Percentiles rank a stretch among this genome's conserved stretches.
phyloP scores from a whole-genome alignment of 2,329 filamentous ascomycete species.

The Aspergillus neotritici region DNA sequence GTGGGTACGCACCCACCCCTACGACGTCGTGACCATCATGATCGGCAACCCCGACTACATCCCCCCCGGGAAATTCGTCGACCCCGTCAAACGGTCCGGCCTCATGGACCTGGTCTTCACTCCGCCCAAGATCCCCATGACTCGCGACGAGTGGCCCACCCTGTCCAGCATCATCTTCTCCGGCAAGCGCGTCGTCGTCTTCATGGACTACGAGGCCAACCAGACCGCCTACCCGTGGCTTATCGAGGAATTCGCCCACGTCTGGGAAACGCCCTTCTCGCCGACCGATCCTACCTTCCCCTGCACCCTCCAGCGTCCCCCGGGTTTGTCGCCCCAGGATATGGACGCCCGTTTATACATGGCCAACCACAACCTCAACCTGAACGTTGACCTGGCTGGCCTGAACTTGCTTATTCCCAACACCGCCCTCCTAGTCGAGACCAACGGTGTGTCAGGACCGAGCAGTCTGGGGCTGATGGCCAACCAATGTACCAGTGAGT shows the following conservation, averaged over 20 bases:
- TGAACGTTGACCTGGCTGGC: slow-evolving; percentile 63
- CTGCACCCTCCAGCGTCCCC: slow-evolving; percentile 72
- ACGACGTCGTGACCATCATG: slow-evolving; percentile 81
- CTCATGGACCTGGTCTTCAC: slow-evolving; percentile 68
- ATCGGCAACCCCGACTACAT: slow-evolving; percentile 78
- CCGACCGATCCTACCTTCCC: slow-evolving; percentile 65
- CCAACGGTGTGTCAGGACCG: slow-evolving; percentile 60
- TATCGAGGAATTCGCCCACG: slow-evolving; percentile 77
- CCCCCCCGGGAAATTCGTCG: slow-evolving; percentile 58
- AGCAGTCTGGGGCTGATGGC: slow-evolving; percentile 63
- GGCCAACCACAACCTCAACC: slow-evolving; percentile 87
- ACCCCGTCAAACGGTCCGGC: slow-evolving; percentile 65
- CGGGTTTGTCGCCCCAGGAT: slow-evolving; percentile 51
- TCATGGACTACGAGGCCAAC: slow-evolving; percentile 80
- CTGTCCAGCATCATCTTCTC: slow-evolving; percentile 68
- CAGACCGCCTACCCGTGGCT: slow-evolving; percentile 75
- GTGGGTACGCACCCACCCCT: slow-evolving; percentile 73
- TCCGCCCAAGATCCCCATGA: slow-evolving; percentile 66
- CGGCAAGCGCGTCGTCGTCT: slow-evolving; percentile 68
- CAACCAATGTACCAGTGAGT: slow-evolving; percentile 54
- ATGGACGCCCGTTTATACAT: slow-evolving; percentile 66
- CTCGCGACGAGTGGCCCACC: slow-evolving; percentile 73
- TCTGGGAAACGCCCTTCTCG: slow-evolving; percentile 89
- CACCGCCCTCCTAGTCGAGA: slow-evolving; percentile 62
- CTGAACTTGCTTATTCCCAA: slow-evolving; percentile 65